Base-by-base conservation (phyloP, 2,329 filamentous ascomycete genomes). In the Hymenoscyphus albidus region DNA sequence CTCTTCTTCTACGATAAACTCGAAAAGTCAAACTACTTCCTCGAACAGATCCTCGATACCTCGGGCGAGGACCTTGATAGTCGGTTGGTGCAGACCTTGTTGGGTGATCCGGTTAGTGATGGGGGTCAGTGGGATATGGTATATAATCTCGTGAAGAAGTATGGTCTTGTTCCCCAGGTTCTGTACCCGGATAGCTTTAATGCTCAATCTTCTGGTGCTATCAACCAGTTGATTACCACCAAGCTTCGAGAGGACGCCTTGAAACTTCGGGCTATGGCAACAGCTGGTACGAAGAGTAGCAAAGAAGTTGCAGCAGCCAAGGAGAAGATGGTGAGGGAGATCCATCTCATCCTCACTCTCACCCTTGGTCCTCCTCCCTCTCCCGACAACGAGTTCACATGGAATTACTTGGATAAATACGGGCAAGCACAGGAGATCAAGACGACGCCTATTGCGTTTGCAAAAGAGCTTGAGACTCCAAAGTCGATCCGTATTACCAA, bases 71-170 rank as follows among this genome's bases (percentile, higher is more conserved):
- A 88, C 40, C 81, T 96, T 1, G 90, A 93, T 69, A 83, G 87
- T 27, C 80, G 93, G 10, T 78, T 96, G 3, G 82, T 96, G 2
- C 88, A 93, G 74, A 83, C 83, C 3, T 78, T 96, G 3, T 80
- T 94, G 35, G 78, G 80, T 0, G 82, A 85, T 27, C 88, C 92
- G 0, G 87, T 95, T 4, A 85, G 84, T 7, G 93, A 96, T 74
- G 92, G 93, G 35, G 92, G 93, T 0, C 92, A 96, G 76, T 96
- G 91, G 91, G 92, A 96, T 76, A 96, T 96, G 92, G 89, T 93
- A 2, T 89, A 87, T 69, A 96, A 96, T 72, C 80, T 96, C 10
- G 91, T 96, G 5, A 79, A 85, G 56, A 96, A 96, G 78, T 96
- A 96, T 73, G 93, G 93, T 35, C 84, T 96, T n/a, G 88, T 95